Evolutionary conservation across 2,329 filamentous ascomycete species (phyloP).

Genomic region (Clonostachys sp.): DNA sequence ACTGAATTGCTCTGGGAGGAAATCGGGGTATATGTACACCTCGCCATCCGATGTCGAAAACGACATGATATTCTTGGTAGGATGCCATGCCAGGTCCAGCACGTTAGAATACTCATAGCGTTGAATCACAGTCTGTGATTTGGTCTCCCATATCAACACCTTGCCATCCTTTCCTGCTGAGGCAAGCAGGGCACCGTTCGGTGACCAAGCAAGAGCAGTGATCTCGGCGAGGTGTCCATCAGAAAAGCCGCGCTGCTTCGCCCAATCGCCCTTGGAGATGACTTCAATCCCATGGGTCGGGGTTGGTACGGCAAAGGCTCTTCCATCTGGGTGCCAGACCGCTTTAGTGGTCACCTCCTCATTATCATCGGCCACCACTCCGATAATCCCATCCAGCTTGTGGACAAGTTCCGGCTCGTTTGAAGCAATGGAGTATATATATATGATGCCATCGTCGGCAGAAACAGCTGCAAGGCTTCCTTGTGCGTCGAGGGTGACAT

Average conservation of each 20-base stretch:
- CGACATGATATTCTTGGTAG: conserved; percentile 78
- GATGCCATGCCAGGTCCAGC: conserved; percentile 86
- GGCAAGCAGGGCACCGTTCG: conserved; percentile 84
- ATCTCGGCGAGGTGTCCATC: conserved; percentile 80
- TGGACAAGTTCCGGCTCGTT: conserved; percentile 77
- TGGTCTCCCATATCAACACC: conserved; percentile 82
- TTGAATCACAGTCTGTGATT: conserved; percentile 76
- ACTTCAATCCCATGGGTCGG: conserved; percentile 79
- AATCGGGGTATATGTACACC: conserved; percentile 81
- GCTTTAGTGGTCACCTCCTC: conserved; percentile 66
- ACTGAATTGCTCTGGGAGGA: conserved; percentile 54
- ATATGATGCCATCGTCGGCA: conserved; percentile 83
- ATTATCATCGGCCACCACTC: conserved; percentile 65
- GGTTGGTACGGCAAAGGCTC: conserved; percentile 83
- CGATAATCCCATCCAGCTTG: conserved; percentile 83
- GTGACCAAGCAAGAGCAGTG: conserved; percentile 86
- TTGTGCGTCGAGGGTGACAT: conserved; percentile 81
- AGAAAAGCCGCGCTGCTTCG: conserved; percentile 74
- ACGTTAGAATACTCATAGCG: conserved; percentile 79
- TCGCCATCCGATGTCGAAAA: conserved; percentile 93
- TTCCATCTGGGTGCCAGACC: conserved; percentile 91
- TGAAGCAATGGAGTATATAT: conserved; percentile 78
- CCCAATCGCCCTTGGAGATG: conserved; percentile 86
- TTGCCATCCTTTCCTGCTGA: conserved; percentile 65
- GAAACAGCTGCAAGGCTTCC: conserved; percentile 75